These are phyloP conservation scores for Coemansia sp. DNA, from an alignment of 192 early-diverging fungal species.

Conservation along the genomic window DNA sequence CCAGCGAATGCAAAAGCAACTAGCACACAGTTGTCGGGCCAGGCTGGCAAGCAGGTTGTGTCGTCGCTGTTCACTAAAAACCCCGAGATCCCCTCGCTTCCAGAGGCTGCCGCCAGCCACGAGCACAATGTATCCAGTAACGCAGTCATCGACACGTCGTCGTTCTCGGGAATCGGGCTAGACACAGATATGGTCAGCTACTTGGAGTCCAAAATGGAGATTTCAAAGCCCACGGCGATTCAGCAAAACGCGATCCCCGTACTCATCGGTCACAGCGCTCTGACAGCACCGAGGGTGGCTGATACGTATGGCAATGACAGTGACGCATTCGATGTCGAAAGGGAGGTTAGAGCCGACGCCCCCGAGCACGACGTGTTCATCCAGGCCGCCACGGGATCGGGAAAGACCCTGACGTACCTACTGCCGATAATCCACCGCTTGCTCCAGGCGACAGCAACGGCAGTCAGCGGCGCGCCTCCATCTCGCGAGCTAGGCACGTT, in stretches of 20 bases:
- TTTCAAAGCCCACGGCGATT: slow-evolving; percentile 84
- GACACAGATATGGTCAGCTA: slow-evolving; percentile 68
- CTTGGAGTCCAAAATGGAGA: slow-evolving; percentile 69
- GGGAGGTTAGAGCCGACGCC: slow-evolving; percentile 26
- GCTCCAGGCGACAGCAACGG: slow-evolving; percentile 62
- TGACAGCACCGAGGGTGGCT: background rate
- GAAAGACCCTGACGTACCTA: slow-evolving; percentile 94
- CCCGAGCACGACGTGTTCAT: slow-evolving; percentile 78
- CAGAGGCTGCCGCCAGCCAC: slow-evolving; percentile 10
- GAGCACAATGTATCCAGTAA: slow-evolving; percentile 50
- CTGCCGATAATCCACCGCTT: slow-evolving; percentile 90
- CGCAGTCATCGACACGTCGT: slow-evolving; percentile 49
- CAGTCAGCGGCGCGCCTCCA: slow-evolving; percentile 38
- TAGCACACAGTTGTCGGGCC: slow-evolving; percentile 53
- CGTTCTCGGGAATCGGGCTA: slow-evolving; percentile 79
- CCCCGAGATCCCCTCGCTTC: slow-evolving; percentile 56
- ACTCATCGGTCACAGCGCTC: slow-evolving; percentile 56
- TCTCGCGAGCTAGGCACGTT: slow-evolving; percentile 81
- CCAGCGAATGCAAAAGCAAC: slow-evolving; percentile 21
- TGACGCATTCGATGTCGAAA: slow-evolving; percentile 51
- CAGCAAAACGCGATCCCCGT: slow-evolving; percentile 84
- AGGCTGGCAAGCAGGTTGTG: slow-evolving; percentile 61
- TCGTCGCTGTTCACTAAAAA: slow-evolving; percentile 85
- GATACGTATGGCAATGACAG: slow-evolving; percentile 10
- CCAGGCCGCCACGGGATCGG: slow-evolving; percentile 95